A percentile compares a stretch with the other conserved stretches of the same genome.
These are phyloP conservation scores for Incumbomyces delicatus DNA, from an alignment of 2,329 filamentous ascomycete species.

Conservation along the genomic window DNA sequence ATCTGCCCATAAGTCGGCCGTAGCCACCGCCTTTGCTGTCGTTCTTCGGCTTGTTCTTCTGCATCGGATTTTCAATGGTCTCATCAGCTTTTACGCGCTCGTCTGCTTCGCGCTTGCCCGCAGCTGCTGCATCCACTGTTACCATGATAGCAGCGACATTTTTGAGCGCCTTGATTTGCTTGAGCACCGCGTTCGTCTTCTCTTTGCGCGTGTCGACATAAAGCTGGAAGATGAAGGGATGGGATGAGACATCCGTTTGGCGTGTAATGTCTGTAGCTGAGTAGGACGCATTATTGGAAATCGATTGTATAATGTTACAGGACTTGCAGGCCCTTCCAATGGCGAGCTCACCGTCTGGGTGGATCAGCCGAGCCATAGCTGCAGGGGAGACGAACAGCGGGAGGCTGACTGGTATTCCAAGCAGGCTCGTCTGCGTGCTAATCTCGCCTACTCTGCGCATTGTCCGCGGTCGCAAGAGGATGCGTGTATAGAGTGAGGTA, in stretches of 20 bases:
- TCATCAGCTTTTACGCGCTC: constrained; percentile 44
- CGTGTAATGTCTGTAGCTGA: constrained; percentile 45
- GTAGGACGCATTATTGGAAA: constrained; percentile 54
- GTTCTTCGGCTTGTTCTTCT: constrained; percentile 28
- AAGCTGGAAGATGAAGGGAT: constrained; percentile 45
- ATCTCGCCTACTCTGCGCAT: constrained; percentile 47
- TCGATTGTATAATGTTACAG: constrained; percentile 47
- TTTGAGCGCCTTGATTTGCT: constrained; percentile 22
- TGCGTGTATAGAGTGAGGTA: constrained; percentile 43
- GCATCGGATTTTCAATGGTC: constrained; percentile 26
- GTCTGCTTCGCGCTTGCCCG: constrained; percentile 48
- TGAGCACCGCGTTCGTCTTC: constrained; percentile 40
- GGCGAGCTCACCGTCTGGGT: constrained; percentile 54
- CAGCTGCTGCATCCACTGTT: constrained; percentile 26
- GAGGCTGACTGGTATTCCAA: constrained; percentile 43
- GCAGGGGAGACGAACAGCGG: constrained; percentile 57
- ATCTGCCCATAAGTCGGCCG: constrained; percentile 43
- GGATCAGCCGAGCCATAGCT: constrained; percentile 54
- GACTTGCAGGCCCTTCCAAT: constrained; percentile 44
- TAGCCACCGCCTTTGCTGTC: constrained; percentile 48
- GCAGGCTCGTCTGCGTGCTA: constrained; percentile 42
- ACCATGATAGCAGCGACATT: constrained; percentile 21
- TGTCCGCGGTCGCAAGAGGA: constrained; percentile 51
- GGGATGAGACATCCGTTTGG: constrained; percentile 26
- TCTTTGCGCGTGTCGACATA: constrained; percentile 45